Evolutionary conservation across 2,329 filamentous ascomycete species (phyloP).

Genomic region (Eutypa lata): DNA sequence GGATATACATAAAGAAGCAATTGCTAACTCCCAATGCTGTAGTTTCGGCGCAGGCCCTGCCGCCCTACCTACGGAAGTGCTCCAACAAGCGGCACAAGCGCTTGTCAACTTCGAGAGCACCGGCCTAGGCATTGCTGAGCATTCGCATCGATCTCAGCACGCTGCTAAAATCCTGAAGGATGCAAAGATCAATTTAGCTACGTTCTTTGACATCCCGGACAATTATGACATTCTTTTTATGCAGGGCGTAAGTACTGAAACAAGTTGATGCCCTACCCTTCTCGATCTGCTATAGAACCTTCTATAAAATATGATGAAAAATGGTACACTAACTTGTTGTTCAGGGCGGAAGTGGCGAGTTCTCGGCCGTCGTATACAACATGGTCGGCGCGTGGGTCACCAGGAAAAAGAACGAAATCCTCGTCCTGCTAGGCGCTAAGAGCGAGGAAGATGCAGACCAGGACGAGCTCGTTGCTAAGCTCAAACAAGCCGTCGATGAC

Average conservation of each 20-base stretch:
- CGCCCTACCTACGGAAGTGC: constrained; percentile 75
- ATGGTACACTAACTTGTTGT: too few relatives aligned
- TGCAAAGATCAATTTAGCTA: constrained; percentile 69
- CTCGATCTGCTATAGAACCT: too few relatives aligned
- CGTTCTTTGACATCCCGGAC: constrained; percentile 76
- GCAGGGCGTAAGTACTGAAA: too few relatives aligned
- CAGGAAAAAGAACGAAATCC: constrained; percentile 58
- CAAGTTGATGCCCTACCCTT: too few relatives aligned
- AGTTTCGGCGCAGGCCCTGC: constrained; percentile 75
- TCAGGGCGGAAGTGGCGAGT: constrained; percentile 85
- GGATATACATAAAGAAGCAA: too few relatives aligned
- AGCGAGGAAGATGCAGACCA: constrained; percentile 48
- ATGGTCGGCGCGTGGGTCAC: constrained; percentile 80
- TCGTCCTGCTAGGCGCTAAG: constrained; percentile 47
- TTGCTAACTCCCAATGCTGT: not conserved
- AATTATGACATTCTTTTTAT: constrained; percentile 88
- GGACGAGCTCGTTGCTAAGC: constrained; percentile 53
- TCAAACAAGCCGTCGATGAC: constrained; percentile 62
- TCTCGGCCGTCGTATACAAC: constrained; percentile 81
- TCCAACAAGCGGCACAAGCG: constrained; percentile 72
- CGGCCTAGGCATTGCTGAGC: constrained; percentile 84
- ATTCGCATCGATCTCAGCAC: constrained; percentile 79
- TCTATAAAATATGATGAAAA: too few relatives aligned
- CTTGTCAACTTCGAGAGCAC: constrained; percentile 79
- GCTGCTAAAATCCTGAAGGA: constrained; percentile 77